Conservation (phyloP, 140 eudicot species). For the Stevia rebaudiana region DNA sequence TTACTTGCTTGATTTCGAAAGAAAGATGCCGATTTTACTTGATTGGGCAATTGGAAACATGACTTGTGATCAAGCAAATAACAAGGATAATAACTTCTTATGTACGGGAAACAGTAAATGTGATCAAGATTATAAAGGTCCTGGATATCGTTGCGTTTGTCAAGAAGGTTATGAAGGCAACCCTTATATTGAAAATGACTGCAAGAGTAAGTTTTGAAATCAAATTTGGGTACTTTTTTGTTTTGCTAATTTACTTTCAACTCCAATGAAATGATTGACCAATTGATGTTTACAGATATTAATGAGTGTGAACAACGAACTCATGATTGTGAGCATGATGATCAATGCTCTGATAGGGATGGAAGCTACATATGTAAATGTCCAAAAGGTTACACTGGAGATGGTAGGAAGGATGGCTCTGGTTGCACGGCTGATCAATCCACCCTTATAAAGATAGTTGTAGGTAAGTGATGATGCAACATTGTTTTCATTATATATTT, state of each 20-base stretch:
- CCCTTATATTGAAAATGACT: conserved; percentile 17
- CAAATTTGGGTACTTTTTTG: neutral
- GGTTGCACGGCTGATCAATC: conserved; percentile 23
- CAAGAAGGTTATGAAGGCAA: conserved; percentile 28
- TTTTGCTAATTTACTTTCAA: neutral
- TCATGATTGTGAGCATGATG: conserved; percentile 8
- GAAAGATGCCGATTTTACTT: conserved; percentile 29
- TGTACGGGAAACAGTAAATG: conserved; percentile 29
- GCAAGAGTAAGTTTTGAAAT: conserved; percentile 21
- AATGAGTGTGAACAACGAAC: conserved; percentile 26
- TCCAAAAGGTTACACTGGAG: conserved; percentile 32
- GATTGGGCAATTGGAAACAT: conserved; percentile 35
- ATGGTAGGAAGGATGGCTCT: conserved; percentile 22
- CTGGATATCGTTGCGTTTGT: conserved; percentile 36
- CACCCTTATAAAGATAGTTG: neutral
- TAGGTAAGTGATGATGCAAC: neutral
- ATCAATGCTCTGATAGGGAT: neutral
- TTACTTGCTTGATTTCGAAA: conserved; percentile 5
- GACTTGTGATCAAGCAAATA: conserved; percentile 21
- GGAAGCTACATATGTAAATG: conserved; percentile 29
- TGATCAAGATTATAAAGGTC: conserved; percentile 13
- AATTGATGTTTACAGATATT: conserved; percentile 23
- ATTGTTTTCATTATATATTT: neutral
- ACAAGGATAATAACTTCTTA: neutral
- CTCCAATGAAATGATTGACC: neutral